These are phyloP conservation scores for Pseudogymnoascus sp. DNA, from an alignment of 2,329 filamentous ascomycete genomes.

Conservation along the genomic window DNA sequence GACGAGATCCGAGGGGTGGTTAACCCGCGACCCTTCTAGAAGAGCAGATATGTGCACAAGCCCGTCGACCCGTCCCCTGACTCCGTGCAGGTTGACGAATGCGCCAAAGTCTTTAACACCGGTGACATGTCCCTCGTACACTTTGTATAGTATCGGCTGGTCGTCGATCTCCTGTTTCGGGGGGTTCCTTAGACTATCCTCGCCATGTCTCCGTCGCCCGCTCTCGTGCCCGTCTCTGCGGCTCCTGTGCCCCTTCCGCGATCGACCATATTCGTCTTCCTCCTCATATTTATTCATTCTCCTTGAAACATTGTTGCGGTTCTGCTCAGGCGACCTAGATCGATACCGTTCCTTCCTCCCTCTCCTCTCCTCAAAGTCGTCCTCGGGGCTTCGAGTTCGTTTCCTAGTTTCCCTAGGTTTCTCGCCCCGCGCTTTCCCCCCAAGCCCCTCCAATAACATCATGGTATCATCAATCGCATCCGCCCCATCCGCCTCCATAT, in stretches of 20 bases:
- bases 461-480: conserved; percentile 89
- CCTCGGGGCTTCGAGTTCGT: conserved; percentile 47
- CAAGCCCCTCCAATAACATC: conserved; percentile 80
- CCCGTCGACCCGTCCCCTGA: conserved; percentile 84
- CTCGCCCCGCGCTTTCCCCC: conserved; percentile 51
- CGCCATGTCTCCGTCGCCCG: conserved; percentile 37
- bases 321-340: conserved; percentile 45
- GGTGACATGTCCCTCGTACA: conserved; percentile 85
- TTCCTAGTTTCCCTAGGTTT: conserved; percentile 38
- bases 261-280: conserved; percentile 55
- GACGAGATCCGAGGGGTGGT: conserved; percentile 85
- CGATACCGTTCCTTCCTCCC: conserved; percentile 38
- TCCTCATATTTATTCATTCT: conserved; percentile 46
- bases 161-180: conserved; percentile 76
- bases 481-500: conserved; percentile 38
- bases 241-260: conserved; percentile 35
- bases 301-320: conserved; percentile 31
- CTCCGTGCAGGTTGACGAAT: conserved; percentile 85
- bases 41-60: conserved; percentile 91
- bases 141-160: conserved; percentile 70
- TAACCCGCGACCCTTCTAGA: conserved; percentile 75
- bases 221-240: conserved; percentile 30
- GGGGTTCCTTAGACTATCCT: conserved; percentile 57
- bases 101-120: conserved; percentile 93
- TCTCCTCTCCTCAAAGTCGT: conserved; percentile 32